Base-by-base conservation (phyloP, 768 basidiomycete genomes). In the Amanita thiersii region DNA sequence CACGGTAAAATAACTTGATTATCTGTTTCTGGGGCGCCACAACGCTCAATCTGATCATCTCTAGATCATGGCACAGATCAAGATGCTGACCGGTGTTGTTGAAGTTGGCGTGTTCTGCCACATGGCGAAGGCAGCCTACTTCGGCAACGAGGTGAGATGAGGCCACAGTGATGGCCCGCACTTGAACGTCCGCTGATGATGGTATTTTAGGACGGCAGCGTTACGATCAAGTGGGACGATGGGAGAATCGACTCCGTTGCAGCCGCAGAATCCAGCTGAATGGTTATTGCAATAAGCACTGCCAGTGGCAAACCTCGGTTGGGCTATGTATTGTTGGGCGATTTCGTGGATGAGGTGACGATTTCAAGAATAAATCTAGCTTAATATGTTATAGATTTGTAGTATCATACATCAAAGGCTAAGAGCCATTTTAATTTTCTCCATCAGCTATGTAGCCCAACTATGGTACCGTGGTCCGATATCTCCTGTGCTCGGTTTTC, bases 31-130 rank as follows among this genome's bases (percentile, higher is more conserved):
- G 40, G 33, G n/a, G 14, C 36, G 12, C 19, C 9, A 7, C 17
- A 30, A 30, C 29, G 9, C 30, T n/a, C n/a, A n/a, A n/a, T n/a
- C 34, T 18, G 23, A 26, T 6, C 15, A 53, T 30, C 20, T 39
- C 5, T 55, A 93, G 87, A 69, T 97, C 12, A 65, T 94, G 65
- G 60, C 68, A 11, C 69, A 73, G 46, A 84, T 98, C 55, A 98
- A 97, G 69, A 77, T 94, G 74, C 71, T 98, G 46, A 98, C 94
- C 2, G 96, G 96, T 34, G 90, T 97, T 17, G 89, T 98, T n/a
- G 96, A 99, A 60, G 96, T 97, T 24, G 96, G 96, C 1, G 61
- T 99, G n/a, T 98, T 99, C 66, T 92, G 89, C 56, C 69, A 79
- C 40, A 82, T 96, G 72, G 92, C 86, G 3, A 77, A 81, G 56